phyloP scores from a whole-genome alignment of 2,329 filamentous ascomycete genomes.

The Bimuria novae-zelandiae region DNA sequence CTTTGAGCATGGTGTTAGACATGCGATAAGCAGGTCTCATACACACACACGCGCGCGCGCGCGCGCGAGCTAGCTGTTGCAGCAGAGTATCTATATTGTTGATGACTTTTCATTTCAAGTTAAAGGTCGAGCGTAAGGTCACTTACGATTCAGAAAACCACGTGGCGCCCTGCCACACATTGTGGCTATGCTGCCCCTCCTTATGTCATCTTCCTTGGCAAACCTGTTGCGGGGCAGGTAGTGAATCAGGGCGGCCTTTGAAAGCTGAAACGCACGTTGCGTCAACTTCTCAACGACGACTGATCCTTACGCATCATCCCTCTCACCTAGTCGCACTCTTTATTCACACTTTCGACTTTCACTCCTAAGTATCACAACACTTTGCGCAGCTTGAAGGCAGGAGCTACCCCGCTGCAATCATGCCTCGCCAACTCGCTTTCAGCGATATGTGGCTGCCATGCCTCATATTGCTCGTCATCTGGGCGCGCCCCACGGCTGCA shows the following conservation, averaged over 20 bases:
- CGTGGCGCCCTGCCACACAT: neutral
- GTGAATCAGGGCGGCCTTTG: neutral
- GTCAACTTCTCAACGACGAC: constrained; percentile 13
- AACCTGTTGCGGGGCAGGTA: neutral
- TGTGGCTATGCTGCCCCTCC: constrained; percentile 6
- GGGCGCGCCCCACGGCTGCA: constrained; percentile 71
- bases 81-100: too few relatives aligned
- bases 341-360: neutral
- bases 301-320: constrained; percentile 2
- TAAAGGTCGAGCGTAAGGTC: too few relatives aligned
- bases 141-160: too few relatives aligned
- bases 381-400: constrained; percentile 8
- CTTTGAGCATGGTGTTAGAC: too few relatives aligned
- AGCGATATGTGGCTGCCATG: constrained; percentile 43
- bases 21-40: too few relatives aligned
- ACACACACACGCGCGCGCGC: too few relatives aligned
- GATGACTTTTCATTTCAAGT: too few relatives aligned
- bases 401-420: constrained; percentile 4
- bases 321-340: too few relatives aligned
- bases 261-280: constrained; percentile 18
- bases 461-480: constrained; percentile 62
- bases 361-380: neutral
- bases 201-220: constrained; percentile 12
- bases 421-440: constrained; percentile 8
- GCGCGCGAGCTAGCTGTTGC: too few relatives aligned